A percentile compares a stretch with the other conserved stretches of the same genome.
phyloP scores from a whole-genome alignment of 1,284 basidiomycete species.

The Heliocybe sulcata region DNA sequence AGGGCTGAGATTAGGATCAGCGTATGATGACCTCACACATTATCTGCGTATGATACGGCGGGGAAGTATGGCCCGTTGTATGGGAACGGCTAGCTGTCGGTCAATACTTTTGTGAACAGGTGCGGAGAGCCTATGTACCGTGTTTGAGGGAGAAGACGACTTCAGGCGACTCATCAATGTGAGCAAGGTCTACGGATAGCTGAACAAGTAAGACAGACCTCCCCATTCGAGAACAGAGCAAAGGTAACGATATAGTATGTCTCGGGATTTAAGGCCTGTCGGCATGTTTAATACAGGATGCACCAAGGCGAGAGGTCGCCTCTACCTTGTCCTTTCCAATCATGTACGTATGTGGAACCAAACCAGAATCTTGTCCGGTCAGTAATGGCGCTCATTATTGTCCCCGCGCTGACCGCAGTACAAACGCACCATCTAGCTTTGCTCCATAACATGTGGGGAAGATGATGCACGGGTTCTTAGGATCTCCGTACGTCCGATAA shows the following conservation, averaged over 20 bases:
- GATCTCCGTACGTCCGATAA: slow-evolving; percentile 28
- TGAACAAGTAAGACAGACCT: slow-evolving; percentile 26
- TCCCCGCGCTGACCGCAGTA: neutral
- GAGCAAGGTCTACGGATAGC: neutral
- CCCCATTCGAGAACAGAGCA: slow-evolving; percentile 51
- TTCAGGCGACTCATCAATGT: slow-evolving; percentile 6
- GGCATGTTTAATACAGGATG: neutral
- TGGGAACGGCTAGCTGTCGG: slow-evolving; percentile 23
- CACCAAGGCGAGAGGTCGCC: neutral
- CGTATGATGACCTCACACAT: slow-evolving; percentile 32
- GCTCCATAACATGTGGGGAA: slow-evolving; percentile 33
- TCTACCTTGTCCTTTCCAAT: slow-evolving; percentile 41
- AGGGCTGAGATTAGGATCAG: neutral
- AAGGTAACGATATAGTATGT: slow-evolving; percentile 53
- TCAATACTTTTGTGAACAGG: neutral
- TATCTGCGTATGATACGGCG: slow-evolving; percentile 42
- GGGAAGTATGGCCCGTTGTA: slow-evolving; percentile 37
- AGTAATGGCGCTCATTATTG: neutral
- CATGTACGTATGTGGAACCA: slow-evolving; percentile 40
- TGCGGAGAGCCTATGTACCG: slow-evolving; percentile 28
- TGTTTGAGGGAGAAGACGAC: slow-evolving; percentile 61
- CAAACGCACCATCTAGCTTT: slow-evolving; percentile 23
- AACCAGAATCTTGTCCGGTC: slow-evolving; percentile 10
- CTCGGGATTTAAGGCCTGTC: slow-evolving; percentile 36
- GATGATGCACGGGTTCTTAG: slow-evolving; percentile 28